These are phyloP conservation scores for Dunaliella primolecta DNA, from an alignment of 139 green algal genomes.

Conservation along the genomic window DNA sequence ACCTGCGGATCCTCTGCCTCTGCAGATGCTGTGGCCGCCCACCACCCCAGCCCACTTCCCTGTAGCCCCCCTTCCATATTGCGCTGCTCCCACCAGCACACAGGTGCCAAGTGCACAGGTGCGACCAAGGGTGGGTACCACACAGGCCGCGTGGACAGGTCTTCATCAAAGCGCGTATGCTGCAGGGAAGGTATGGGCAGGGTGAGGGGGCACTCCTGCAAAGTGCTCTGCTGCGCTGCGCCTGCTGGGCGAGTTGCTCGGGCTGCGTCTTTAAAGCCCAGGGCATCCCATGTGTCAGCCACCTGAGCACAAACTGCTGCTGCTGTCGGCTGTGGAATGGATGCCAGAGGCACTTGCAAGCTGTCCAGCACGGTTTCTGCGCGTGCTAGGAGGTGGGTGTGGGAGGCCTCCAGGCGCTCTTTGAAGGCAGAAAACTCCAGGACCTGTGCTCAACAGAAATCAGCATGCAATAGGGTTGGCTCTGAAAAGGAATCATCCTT, in stretches of 20 bases:
- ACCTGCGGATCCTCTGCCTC: not conserved
- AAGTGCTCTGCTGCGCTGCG: not conserved
- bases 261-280: not conserved
- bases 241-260: not conserved
- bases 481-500: too few species aligned
- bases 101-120: not conserved
- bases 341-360: not conserved
- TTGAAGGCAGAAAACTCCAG: constrained; percentile 81
- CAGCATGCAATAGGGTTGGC: not conserved
- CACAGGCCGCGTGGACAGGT: constrained; percentile 59
- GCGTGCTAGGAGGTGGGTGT: constrained; percentile 44
- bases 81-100: constrained; percentile 3
- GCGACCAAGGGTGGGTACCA: constrained; percentile 61
- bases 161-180: constrained; percentile 64
- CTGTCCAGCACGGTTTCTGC: constrained; percentile 24
- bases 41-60: not conserved
- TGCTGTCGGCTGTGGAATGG: not conserved
- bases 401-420: constrained; percentile 59
- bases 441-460: constrained; percentile 42
- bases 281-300: not conserved
- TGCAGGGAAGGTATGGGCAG: not conserved
- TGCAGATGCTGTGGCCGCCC: not conserved
- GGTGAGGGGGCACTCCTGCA: not conserved
- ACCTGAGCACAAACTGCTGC: not conserved
- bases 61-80: not conserved